Percentiles rank a stretch among this genome's conserved stretches.
phyloP scores from a whole-genome alignment of 2,329 filamentous ascomycete species.

The Acephala macrosclerotiorum region DNA sequence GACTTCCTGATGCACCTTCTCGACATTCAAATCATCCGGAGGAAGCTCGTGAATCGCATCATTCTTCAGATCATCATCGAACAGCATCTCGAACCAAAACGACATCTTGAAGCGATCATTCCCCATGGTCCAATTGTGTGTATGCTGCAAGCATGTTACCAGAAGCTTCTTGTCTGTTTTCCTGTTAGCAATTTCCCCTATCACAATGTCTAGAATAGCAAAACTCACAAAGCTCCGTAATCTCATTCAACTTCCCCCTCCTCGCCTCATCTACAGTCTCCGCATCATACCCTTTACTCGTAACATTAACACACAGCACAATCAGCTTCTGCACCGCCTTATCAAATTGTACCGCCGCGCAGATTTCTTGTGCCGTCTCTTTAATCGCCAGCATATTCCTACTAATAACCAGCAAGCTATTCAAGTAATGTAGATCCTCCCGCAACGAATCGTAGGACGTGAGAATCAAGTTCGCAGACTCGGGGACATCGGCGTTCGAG shows the following conservation, averaged over 20 bases:
- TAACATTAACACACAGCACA: slow-evolving; percentile 70
- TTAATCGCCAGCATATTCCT: slow-evolving; percentile 70
- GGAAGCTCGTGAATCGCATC: slow-evolving; percentile 60
- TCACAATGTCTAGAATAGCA: background rate
- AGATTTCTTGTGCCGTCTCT: slow-evolving; percentile 70
- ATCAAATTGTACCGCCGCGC: slow-evolving; percentile 69
- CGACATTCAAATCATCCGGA: slow-evolving; percentile 57
- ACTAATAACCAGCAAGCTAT: slow-evolving; percentile 72
- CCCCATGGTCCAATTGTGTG: slow-evolving; percentile 74
- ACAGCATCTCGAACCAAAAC: slow-evolving; percentile 72
- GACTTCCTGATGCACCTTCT: slow-evolving; percentile 66
- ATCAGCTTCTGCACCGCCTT: slow-evolving; percentile 72
- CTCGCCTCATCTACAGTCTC: slow-evolving; percentile 65
- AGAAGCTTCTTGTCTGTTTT: slow-evolving; percentile 68
- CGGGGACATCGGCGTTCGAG: slow-evolving; percentile 64
- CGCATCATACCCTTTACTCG: slow-evolving; percentile 71
- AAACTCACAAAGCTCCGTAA: slow-evolving; percentile 67
- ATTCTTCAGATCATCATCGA: slow-evolving; percentile 62
- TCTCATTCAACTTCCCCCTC: slow-evolving; percentile 64
- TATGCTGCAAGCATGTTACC: slow-evolving; percentile 70
- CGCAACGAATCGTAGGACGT: slow-evolving; percentile 67
- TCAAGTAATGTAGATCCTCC: slow-evolving; percentile 68
- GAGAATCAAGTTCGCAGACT: slow-evolving; percentile 68
- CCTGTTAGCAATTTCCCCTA: slow-evolving; percentile 4
- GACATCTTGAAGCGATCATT: slow-evolving; percentile 75